Percentiles rank a stretch among this genome's conserved stretches.
phyloP scores from a whole-genome alignment of 164 flowering plant genomes.

The Protea cynaroides region DNA sequence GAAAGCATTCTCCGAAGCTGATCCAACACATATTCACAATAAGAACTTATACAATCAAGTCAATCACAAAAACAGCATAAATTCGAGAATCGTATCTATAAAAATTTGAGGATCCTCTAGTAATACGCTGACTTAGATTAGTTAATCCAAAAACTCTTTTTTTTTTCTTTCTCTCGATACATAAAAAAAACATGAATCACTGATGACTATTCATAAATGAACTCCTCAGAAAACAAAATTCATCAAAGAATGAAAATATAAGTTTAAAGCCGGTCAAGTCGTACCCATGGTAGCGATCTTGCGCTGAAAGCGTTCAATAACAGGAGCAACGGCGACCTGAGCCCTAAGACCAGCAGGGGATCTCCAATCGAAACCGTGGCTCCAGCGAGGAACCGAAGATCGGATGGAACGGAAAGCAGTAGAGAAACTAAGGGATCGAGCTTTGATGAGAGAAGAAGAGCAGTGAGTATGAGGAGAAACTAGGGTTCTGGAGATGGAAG shows the following conservation, averaged over 20 bases:
- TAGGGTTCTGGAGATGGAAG: conserved; percentile 8
- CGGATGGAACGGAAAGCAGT: conserved; percentile 25
- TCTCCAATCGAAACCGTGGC: conserved; percentile 56
- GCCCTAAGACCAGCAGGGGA: conserved; percentile 55
- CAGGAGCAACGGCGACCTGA: conserved; percentile 52
- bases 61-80: neutral
- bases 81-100: neutral
- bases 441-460: conserved; percentile 11
- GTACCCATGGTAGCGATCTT: conserved; percentile 49
- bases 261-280: neutral
- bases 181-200: neutral
- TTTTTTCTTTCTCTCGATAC: neutral
- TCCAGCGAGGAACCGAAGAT: conserved; percentile 36
- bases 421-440: conserved; percentile 14
- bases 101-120: too few relatives aligned
- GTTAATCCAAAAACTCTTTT: neutral
- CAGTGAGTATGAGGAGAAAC: conserved; percentile 13
- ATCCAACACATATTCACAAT: conserved; percentile 13
- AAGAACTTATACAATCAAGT: neutral
- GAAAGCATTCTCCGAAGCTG: conserved; percentile 77
- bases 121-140: neutral
- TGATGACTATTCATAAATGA: neutral
- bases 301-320: conserved; percentile 45
- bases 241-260: neutral
- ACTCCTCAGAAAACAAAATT: neutral